phyloP scores from a whole-genome alignment of 208 protist species.

The Trypanosomatidae sp. region DNA sequence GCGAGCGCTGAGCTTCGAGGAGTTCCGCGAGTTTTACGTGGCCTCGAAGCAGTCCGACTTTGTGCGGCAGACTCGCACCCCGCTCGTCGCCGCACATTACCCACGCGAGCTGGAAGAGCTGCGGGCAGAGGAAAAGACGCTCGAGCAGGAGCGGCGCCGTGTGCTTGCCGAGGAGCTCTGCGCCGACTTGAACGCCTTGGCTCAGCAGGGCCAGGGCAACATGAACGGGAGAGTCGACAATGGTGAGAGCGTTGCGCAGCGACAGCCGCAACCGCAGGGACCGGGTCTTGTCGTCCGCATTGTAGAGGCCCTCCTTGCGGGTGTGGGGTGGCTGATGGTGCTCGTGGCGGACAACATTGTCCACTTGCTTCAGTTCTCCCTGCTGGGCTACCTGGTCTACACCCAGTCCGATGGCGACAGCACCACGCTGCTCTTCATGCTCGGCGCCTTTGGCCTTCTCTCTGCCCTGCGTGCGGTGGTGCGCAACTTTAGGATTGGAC shows the following conservation, averaged over 20 bases:
- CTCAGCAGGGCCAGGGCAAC: too few species aligned
- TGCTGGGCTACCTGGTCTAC: slow-evolving; percentile 14
- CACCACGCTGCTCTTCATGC: not conserved
- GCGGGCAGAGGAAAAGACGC: too few species aligned
- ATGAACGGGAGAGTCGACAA: too few species aligned
- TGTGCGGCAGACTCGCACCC: not conserved
- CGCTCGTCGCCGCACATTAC: not conserved
- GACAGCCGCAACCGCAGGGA: not conserved
- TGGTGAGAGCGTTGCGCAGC: too few species aligned
- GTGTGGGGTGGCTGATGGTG: not conserved
- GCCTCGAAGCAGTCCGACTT: slow-evolving; percentile 9
- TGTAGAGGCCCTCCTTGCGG: not conserved
- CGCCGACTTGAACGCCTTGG: too few species aligned
- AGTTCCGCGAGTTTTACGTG: slow-evolving; percentile 25
- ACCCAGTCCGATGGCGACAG: not conserved
- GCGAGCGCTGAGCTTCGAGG: slow-evolving; percentile 15
- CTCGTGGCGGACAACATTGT: not conserved
- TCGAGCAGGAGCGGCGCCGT: not conserved
- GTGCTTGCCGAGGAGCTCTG: not conserved
- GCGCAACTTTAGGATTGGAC: slow-evolving; percentile 12
- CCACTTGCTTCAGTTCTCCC: slow-evolving; percentile 2
- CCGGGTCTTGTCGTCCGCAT: not conserved
- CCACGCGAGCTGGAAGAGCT: not conserved
- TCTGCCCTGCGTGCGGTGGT: slow-evolving; percentile 2
- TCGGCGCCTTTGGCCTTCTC: slow-evolving; percentile 2